These are phyloP conservation scores for Pichia kudriavzevii DNA, from an alignment of 1,139 yeast species.

Conservation along the genomic window DNA sequence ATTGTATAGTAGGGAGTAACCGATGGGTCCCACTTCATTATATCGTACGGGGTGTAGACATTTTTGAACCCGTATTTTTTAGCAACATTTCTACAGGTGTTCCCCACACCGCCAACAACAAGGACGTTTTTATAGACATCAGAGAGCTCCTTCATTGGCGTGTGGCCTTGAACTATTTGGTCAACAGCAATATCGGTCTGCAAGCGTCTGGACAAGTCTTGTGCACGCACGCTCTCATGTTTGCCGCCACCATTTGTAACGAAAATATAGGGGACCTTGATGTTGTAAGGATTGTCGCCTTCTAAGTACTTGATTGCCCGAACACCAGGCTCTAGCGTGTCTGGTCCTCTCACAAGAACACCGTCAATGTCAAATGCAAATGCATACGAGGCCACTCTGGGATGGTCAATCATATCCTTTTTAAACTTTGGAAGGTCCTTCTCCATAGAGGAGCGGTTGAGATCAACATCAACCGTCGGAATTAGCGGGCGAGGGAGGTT, in stretches of 20 bases:
- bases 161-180: constrained; percentile 83
- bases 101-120: constrained; percentile 81
- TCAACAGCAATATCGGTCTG: constrained; percentile 57
- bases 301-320: constrained; percentile 63
- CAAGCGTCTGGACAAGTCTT: constrained; percentile 55
- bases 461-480: neutral
- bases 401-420: constrained; percentile 53
- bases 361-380: constrained; percentile 88
- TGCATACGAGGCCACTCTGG: constrained; percentile 71
- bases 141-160: constrained; percentile 78
- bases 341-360: constrained; percentile 71
- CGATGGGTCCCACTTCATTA: constrained; percentile 79
- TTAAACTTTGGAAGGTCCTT: constrained; percentile 33
- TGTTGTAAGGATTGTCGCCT: constrained; percentile 71
- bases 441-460: constrained; percentile 3
- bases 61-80: constrained; percentile 69
- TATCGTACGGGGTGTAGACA: constrained; percentile 71
- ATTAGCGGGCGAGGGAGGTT: constrained; percentile 2
- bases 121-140: constrained; percentile 59
- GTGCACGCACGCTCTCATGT: constrained; percentile 65
- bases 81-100: constrained; percentile 74
- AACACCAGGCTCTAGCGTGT: constrained; percentile 69
- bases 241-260: constrained; percentile 89
- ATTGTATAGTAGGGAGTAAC: constrained; percentile 74
- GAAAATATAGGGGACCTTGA: constrained; percentile 76